Evolutionary conservation across 805 yeast species (phyloP).

Genomic region (Vanderwaltozyma yarrowii): DNA sequence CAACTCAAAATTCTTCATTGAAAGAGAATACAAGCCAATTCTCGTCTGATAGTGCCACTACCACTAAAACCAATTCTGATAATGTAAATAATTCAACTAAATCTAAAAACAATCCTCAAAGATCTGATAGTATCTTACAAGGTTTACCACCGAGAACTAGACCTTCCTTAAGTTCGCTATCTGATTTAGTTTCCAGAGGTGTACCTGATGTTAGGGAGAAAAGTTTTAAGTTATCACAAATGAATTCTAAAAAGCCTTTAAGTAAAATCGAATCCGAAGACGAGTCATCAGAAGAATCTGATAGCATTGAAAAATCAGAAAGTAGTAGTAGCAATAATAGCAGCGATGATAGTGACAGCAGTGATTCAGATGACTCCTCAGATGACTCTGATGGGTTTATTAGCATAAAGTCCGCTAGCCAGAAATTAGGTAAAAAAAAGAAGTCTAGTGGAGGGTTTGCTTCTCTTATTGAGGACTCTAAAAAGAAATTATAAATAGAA

Average conservation of each 20-base stretch:
- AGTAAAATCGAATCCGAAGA: not conserved
- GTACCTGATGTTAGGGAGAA: constrained; percentile 57
- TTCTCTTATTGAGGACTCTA: constrained; percentile 39
- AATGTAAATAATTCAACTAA: too few species aligned
- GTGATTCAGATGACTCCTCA: constrained; percentile 7
- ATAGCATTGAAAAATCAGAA: not conserved
- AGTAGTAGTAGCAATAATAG: not conserved
- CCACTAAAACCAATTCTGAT: too few species aligned
- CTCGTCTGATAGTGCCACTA: too few species aligned
- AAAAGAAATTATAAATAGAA: constrained; percentile 14
- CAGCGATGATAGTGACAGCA: not conserved
- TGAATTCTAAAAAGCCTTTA: not conserved
- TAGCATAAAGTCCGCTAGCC: constrained; percentile 36
- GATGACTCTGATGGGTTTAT: constrained; percentile 29
- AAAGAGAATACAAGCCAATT: constrained; percentile 4
- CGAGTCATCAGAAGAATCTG: not conserved
- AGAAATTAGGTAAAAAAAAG: constrained; percentile 30
- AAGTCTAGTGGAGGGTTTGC: constrained; percentile 35
- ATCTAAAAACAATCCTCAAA: too few species aligned
- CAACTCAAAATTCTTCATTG: constrained; percentile 5
- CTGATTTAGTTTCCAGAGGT: constrained; percentile 53
- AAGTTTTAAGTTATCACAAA: constrained; percentile 6
- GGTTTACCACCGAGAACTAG: constrained; percentile 25
- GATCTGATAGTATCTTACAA: too few species aligned
- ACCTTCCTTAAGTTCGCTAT: constrained; percentile 41